Percentiles rank a stretch among this genome's conserved stretches.
Evolutionary conservation across 2,329 filamentous ascomycete species (phyloP).

Genomic region (Diaporthe vaccinii): DNA sequence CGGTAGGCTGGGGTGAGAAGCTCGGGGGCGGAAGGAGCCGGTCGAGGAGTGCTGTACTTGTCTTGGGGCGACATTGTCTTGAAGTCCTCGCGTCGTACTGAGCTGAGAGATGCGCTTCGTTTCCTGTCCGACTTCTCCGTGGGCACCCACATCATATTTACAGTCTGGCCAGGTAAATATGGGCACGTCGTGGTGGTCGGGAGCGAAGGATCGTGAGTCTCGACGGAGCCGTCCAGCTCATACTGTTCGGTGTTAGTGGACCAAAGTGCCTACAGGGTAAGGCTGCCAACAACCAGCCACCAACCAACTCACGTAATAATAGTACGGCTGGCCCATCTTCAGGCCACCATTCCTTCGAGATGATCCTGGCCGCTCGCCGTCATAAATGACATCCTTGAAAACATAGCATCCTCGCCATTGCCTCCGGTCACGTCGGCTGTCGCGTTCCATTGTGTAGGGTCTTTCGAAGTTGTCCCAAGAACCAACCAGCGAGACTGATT

Average conservation of each 20-base stretch:
- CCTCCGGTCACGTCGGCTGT: slow-evolving; percentile 78
- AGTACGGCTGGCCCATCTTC: slow-evolving; percentile 94
- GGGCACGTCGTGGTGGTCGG: slow-evolving; percentile 86
- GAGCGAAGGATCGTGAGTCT: slow-evolving; percentile 80
- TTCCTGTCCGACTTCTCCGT: slow-evolving; percentile 72
- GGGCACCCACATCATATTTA: slow-evolving; percentile 89
- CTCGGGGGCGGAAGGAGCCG: slow-evolving; percentile 64
- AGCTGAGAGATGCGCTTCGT: slow-evolving; percentile 76
- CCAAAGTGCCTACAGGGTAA: slow-evolving; percentile 33
- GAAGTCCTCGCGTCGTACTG: slow-evolving; percentile 68
- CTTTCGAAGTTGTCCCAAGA: slow-evolving; percentile 96
- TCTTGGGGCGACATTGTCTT: slow-evolving; percentile 84
- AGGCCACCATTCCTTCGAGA: slow-evolving; percentile 81
- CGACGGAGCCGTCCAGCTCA: slow-evolving; percentile 82
- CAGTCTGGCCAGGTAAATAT: slow-evolving; percentile 86
- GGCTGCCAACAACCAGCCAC: slow-evolving; percentile 28
- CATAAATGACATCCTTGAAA: slow-evolving; percentile 87
- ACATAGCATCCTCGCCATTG: slow-evolving; percentile 91
- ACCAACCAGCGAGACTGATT: slow-evolving; percentile 84
- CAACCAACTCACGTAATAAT: slow-evolving; percentile 83
- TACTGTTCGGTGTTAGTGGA: slow-evolving; percentile 70
- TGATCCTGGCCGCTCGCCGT: slow-evolving; percentile 72
- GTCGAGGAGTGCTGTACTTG: slow-evolving; percentile 79
- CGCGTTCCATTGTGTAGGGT: slow-evolving; percentile 84
- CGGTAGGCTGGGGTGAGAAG: slow-evolving; percentile 51